Evolutionary conservation across 768 basidiomycete species (phyloP).

Genomic region (Psilocybe azurescens): DNA sequence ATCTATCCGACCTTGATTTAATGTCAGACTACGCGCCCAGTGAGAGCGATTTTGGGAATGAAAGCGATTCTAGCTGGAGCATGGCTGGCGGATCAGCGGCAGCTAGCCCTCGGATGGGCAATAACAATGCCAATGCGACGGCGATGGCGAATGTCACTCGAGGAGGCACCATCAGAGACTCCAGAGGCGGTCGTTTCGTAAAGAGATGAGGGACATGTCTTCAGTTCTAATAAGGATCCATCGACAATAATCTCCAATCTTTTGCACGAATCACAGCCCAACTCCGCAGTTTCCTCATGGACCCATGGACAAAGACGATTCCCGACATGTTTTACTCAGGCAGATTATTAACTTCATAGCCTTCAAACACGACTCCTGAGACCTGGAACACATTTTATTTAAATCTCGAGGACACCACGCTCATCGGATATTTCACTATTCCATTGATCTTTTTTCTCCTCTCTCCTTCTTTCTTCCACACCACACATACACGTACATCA

Average conservation of each 20-base stretch:
- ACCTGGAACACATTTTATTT: neutral
- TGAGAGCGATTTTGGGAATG: conserved; percentile 22
- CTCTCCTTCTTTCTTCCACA: neutral
- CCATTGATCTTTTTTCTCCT: neutral
- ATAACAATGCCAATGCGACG: neutral
- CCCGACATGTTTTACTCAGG: neutral
- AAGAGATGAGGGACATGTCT: neutral
- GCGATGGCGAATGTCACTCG: neutral
- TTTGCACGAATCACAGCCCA: too few relatives aligned
- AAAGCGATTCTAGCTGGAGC: conserved; percentile 25
- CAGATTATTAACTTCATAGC: neutral
- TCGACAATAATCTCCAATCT: too few relatives aligned
- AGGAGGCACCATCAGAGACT: neutral
- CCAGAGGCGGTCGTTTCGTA: neutral
- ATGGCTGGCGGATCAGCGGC: conserved; percentile 20
- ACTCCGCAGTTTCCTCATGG: too few relatives aligned
- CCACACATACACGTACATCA: neutral
- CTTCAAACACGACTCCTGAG: neutral
- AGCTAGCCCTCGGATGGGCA: conserved; percentile 7
- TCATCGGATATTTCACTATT: neutral
- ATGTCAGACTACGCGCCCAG: conserved; percentile 24
- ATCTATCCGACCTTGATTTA: conserved; percentile 31
- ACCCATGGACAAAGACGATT: neutral
- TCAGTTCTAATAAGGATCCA: too few relatives aligned
- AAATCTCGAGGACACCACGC: neutral